Conservation (phyloP, 345 rosid genomes). For the Salix caprea region DNA sequence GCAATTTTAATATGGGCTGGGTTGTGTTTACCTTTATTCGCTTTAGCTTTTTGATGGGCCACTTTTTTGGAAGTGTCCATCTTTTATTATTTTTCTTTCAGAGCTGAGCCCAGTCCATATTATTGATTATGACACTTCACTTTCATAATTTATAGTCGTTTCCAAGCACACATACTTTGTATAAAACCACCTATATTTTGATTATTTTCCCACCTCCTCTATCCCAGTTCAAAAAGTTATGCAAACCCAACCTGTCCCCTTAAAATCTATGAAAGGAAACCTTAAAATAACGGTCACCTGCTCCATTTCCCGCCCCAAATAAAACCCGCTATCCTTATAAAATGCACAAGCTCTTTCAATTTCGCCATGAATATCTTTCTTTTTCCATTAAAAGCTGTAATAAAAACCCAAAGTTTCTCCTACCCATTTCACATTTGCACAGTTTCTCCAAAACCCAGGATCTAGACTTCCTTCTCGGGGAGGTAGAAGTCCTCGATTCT, state of each 20-base stretch:
- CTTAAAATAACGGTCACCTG: background rate
- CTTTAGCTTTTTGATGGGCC: no score
- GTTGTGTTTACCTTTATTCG: no score
- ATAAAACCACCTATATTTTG: no score
- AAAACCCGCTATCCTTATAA: background rate
- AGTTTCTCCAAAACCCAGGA: conserved; percentile 16
- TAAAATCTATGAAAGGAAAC: background rate
- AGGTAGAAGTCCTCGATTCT: conserved; percentile 18
- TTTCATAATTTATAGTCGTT: no score
- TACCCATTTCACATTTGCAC: conserved; percentile 30
- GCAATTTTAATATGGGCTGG: no score
- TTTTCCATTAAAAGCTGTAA: conserved; percentile 7
- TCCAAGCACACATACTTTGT: background rate
- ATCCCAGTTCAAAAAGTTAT: no score
- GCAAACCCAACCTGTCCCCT: background rate
- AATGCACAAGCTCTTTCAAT: conserved; percentile 36
- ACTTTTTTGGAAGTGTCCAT: no score
- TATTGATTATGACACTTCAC: no score
- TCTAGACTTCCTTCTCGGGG: conserved; percentile 18
- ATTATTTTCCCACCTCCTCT: no score
- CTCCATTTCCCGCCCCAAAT: conserved; percentile 8
- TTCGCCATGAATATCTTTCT: conserved; percentile 14
- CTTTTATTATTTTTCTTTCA: no score
- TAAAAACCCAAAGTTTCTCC: conserved; percentile 3
- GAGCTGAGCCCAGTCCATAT: no score